Percentiles rank a stretch among this genome's conserved stretches.
These are phyloP conservation scores for Pseudopithomyces chartarum DNA, from an alignment of 2,329 filamentous ascomycete species.

Conservation along the genomic window DNA sequence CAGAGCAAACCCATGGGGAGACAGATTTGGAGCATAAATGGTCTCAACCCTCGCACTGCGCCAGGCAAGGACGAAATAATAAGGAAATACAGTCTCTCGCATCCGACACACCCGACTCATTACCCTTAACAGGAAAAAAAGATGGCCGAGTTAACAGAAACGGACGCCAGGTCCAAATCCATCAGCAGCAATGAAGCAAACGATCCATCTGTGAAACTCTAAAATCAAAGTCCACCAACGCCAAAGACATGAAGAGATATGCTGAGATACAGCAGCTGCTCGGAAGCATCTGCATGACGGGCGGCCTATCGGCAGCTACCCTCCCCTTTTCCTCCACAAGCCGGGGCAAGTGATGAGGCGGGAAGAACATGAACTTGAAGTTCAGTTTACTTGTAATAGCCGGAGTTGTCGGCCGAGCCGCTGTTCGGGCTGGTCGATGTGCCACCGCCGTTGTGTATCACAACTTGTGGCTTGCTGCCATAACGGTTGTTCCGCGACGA, in stretches of 20 bases:
- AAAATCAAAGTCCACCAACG: neutral
- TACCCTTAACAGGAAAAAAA: neutral
- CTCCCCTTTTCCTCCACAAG: constrained; percentile 1
- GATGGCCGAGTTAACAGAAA: neutral
- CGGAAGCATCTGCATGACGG: neutral
- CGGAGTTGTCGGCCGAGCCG: constrained; percentile 32
- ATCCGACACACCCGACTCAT: neutral
- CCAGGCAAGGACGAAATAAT: neutral
- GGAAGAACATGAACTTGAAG: neutral
- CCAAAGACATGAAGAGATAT: neutral
- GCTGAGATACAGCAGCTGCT: neutral
- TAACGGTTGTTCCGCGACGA: constrained; percentile 31
- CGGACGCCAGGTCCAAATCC: neutral
- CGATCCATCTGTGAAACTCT: constrained; percentile 1
- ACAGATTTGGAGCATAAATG: neutral
- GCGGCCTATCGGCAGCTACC: constrained; percentile 1
- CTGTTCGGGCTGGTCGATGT: constrained; percentile 33
- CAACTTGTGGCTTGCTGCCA: constrained; percentile 29
- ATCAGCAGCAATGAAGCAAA: constrained; percentile 6
- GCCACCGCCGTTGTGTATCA: constrained; percentile 38
- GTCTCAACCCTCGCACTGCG: neutral
- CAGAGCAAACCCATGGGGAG: neutral
- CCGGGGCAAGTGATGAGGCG: neutral
- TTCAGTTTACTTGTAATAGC: constrained; percentile 32
- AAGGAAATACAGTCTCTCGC: neutral